Base-by-base conservation (phyloP, 2,329 filamentous ascomycete genomes). In the Stemphylium lycopersici region DNA sequence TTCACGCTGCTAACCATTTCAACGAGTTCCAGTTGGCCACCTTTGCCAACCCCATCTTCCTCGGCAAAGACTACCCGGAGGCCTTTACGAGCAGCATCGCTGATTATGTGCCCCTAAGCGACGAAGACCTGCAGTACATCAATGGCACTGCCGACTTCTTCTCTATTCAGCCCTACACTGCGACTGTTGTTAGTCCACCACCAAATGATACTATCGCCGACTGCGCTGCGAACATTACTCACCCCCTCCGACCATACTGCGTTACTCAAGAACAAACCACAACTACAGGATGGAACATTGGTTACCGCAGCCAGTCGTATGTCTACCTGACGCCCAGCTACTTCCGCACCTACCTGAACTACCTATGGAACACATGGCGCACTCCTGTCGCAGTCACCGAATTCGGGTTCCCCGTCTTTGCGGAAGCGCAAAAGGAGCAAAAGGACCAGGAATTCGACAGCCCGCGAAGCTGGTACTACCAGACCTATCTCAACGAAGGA, bases 281-380 rank as follows among this genome's bases (percentile, higher is more conserved):
- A 1, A 81, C 81, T 34, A 79, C 79, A 26, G 83, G 83, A 2
- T 87, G 84, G 84, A 76, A 82, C 59, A 82, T 86, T 43, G 84
- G 84, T 16, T 84, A 85, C 56, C 75, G 78, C 11, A 84, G 82
- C 2, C 74, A 83, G 31, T 77, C 77, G 2, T 84, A 85, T 62
- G 79, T 83, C n/a, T 85, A 86, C 69, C 81, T 82, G 31, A 82
- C 85, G 0, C 85, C 84, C 0, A 78, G 77, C 2, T 86, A 84
- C 59, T 77, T 88, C n/a, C 78, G 83, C 47, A 77, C 76, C 48
- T 81, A 83, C 57, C 75, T 85, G 4, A 80, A 76, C 59, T 87
- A 86, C 62, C 71, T 88, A 2, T 84, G 80, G 77, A 86, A 86
- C 68, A 86, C 81, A 0, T 88, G 81, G 76, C 78, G 72, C 29